Evolutionary conservation across 192 early-diverging fungal genomes (phyloP), one percentile per base, ranked within the genome.

Genomic region (Rhizoclosmatium globosum): DNA sequence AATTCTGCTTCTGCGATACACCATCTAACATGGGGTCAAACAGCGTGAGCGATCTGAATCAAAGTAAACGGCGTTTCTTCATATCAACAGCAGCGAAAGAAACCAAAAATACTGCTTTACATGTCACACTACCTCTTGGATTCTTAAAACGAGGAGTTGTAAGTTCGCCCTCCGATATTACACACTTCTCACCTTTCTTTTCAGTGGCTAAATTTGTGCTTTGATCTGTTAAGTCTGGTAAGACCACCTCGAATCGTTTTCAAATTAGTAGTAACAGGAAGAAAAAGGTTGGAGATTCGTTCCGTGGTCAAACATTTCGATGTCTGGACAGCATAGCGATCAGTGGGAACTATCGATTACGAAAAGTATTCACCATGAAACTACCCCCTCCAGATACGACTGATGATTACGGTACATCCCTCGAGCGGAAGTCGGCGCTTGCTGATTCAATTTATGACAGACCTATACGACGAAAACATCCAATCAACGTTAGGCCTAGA

Each of bases 161-260:
- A 71, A n/a, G 76, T 56, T 31, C 9, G 21, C 77, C 15, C 46
- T 31, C 15, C 19, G 11, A 13, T 71, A 70, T 31, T 41, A 75
- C 31, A 0, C 41, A 64, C 6, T 21, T 64, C 13, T 21, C 15
- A 48, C 7, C 19, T 79, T 17, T 79, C 45, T n/a, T 79, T 46
- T 39, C 17, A 86, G 81, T 87, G 84, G 84, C 47, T 83, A n/a
- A 87, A 86, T 83, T 65, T 86, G 41, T 85, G 80, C 65, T 64
- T 87, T 39, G 82, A 86, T 71, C 44, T 87, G 53, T 39, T 72
- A 3, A 77, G 80, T 71, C 57, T 87, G 68, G 70, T 86, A 1
- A 19, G 64, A n/a, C n/a, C 0, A 13, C 4, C 43, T 19, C 43
- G 47, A 62, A 21, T 23, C 15, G 60, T 62, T 45, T 7, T 17